Base-by-base conservation (phyloP, 345 rosid species). In the Salix viminalis region DNA sequence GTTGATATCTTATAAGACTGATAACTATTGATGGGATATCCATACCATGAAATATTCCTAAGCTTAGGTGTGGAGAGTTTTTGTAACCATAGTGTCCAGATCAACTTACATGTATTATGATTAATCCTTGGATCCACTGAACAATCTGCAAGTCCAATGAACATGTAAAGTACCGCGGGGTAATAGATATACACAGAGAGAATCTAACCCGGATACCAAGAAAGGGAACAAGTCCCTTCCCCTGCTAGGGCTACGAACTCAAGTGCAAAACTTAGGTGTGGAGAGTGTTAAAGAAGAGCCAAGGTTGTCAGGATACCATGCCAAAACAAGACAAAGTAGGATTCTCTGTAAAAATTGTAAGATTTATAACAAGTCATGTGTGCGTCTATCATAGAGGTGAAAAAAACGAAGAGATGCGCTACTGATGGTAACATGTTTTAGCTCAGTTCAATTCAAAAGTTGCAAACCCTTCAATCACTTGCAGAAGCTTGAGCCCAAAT, bases 141-240 rank as follows among this genome's bases (percentile, higher is more conserved):
- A 30, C 32, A 30, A 30, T 0, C 32, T 30, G 4, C 4, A 30
- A 30, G 32, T 30, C 4, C 4, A 30, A 30, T 30, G 0, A 0
- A 30, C 0, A 30, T 0, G 0, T 30, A 30, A 30, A 30, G 32
- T 30, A 30, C 32, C 0, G 0, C 0, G 32, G 32, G 32, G 32
- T 30, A 30, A 30, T 4, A 30, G 0, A 30, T 0, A 30, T 30
- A 0, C 0, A 30, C 32, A 30, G 0, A 30, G 0, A 30, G 4
- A 30, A 30, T 30, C 32, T 30, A 30, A 3, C 32, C 32, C 0
- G 32, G 32, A 30, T 30, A 30, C 32, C 4, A 4, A 3, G 32
- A 0, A 30, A 30, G 4, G 4, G 4, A 30, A 30, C 32, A 30
- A 30, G 32, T 30, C 32, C 4, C 32, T 3, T 30, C 32, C 32